phyloP scores from a whole-genome alignment of 805 yeast genomes.

The Pichia deserticola region DNA sequence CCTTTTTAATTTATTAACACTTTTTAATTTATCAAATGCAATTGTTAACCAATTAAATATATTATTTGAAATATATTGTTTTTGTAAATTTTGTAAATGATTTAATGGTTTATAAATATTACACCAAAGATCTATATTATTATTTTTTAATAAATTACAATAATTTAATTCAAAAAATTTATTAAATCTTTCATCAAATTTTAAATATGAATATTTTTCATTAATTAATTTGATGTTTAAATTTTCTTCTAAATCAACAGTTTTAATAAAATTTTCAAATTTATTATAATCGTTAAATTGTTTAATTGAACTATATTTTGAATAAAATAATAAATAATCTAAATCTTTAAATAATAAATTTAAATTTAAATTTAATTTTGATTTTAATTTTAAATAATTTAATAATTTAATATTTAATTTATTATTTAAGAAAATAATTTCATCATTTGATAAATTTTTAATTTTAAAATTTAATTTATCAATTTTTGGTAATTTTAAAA shows the following conservation, averaged over 20 bases:
- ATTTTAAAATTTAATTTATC: conserved; percentile 6
- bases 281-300: neutral
- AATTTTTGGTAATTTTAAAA: conserved; percentile 1
- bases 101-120: conserved; percentile 37
- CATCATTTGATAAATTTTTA: neutral
- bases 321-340: conserved; percentile 7
- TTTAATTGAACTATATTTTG: neutral
- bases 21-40: conserved; percentile 29
- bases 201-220: conserved; percentile 7
- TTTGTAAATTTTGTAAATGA: conserved; percentile 31
- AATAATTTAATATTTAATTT: no score
- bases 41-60: conserved; percentile 35
- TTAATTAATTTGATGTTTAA: neutral
- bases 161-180: conserved; percentile 5
- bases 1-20: conserved; percentile 25
- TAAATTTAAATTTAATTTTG: no score
- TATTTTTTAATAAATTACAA: neutral
- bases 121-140: conserved; percentile 30
- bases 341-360: neutral
- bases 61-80: conserved; percentile 16
- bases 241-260: neutral
- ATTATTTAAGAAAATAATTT: neutral
- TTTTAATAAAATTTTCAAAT: neutral
- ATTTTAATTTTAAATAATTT: neutral
- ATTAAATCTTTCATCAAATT: conserved; percentile 8